Evolutionary conservation across 2,329 filamentous ascomycete species (phyloP), one percentile per base, ranked within the genome.

Genomic region (Pseudogymnoascus pannorum): DNA sequence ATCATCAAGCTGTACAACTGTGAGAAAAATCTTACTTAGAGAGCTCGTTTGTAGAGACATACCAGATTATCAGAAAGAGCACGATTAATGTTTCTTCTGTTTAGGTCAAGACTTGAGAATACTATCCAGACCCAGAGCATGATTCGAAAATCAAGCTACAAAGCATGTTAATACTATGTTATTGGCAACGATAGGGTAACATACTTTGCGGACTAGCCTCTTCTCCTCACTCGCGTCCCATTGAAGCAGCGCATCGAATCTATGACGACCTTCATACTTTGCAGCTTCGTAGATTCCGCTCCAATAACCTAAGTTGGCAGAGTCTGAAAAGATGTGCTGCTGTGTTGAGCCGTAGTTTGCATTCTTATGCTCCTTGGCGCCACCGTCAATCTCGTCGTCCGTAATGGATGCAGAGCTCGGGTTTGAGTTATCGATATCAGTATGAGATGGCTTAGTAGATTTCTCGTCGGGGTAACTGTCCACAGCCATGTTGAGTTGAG

Each of bases 1-100:
- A 44, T 84, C 85, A 64, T 71, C 74, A 2, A 87, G 73, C 75
- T 54, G 20, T 54, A 16, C 87, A 78, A 62, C 83, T 84, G 68
- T 86, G 82, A 0, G 81, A 81, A 18, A 83, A 73, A 6, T 82
- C 84, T 67, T 83, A 82, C 3, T 64, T 7, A 54, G 24, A 31
- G 4, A 11, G 5, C 8, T 18, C 24, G 11, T 11, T 31, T 29
- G 44, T 31, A 24, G 14, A 5, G 44, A 54, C 44, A 18, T 11
- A 54, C 44, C 74, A 62, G 80, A 67, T 77, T 80, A 57, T 77
- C 75, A 73, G 62, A 0, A 11, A 38, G 31, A 3, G 33, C 57
- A 11, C 57, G 57, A 26, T 72, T 75, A 57, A 75, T 71, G 61
- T 75, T 75, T 20, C 70, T 68, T 24, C 74, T 67, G 48, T 75